These are phyloP conservation scores for Phascolomyces articulosus DNA, from an alignment of 371 early-diverging fungal species.

Conservation along the genomic window DNA sequence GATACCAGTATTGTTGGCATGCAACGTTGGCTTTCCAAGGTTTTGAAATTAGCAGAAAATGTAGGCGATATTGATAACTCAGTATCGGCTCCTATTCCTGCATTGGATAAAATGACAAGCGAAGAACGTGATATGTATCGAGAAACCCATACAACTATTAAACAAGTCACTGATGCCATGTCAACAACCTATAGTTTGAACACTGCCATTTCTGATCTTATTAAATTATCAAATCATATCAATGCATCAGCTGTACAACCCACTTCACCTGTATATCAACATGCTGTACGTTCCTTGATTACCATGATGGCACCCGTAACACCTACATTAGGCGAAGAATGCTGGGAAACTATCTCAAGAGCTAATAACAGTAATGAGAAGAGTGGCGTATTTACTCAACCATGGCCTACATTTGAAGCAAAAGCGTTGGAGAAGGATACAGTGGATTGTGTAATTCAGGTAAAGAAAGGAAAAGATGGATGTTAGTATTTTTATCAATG, in stretches of 20 bases:
- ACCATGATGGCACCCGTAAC: constrained; percentile 82
- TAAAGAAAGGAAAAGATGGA: constrained; percentile 12
- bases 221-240: constrained; percentile 80
- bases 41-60: constrained; percentile 37
- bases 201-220: constrained; percentile 80
- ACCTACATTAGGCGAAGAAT: constrained; percentile 76
- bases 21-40: constrained; percentile 80
- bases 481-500: too few species aligned
- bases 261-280: constrained; percentile 51
- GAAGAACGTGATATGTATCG: constrained; percentile 64
- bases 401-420: constrained; percentile 69
- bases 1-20: constrained; percentile 89
- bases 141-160: constrained; percentile 42
- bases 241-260: constrained; percentile 19
- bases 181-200: constrained; percentile 69
- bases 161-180: constrained; percentile 68
- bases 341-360: constrained; percentile 58
- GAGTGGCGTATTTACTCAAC: constrained; percentile 55
- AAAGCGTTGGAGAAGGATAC: constrained; percentile 54
- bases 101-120: constrained; percentile 44
- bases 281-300: constrained; percentile 63
- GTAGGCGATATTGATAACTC: background rate
- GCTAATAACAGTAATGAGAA: background rate
- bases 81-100: background rate
- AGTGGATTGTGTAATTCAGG: constrained; percentile 61